Conservation (phyloP, 2,329 filamentous ascomycete species). For the Cercospora zeina region DNA sequence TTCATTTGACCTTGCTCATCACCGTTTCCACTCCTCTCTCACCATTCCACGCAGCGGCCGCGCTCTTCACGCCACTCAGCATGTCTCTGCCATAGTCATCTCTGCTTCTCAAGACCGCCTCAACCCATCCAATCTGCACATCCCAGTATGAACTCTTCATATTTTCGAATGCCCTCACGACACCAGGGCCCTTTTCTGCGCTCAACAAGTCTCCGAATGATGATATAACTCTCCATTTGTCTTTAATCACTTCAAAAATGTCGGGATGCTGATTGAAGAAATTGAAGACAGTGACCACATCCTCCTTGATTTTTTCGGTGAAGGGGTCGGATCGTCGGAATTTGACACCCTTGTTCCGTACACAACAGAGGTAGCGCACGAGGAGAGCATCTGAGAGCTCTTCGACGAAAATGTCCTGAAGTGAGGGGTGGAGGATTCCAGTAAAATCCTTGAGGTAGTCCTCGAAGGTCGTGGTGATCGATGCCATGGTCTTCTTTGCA, state of each 20-base stretch:
- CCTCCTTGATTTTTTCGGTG: constrained; percentile 89
- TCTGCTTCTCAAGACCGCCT: constrained; percentile 78
- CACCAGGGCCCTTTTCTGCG: constrained; percentile 67
- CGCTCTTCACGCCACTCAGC: constrained; percentile 82
- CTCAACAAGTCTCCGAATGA: constrained; percentile 76
- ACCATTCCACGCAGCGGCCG: constrained; percentile 81
- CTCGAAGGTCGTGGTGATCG: constrained; percentile 91
- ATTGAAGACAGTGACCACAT: constrained; percentile 84
- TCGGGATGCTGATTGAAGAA: constrained; percentile 73
- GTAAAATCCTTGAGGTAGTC: constrained; percentile 88
- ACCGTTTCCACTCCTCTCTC: constrained; percentile 84
- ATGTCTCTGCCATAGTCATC: constrained; percentile 94
- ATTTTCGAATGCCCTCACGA: constrained; percentile 75
- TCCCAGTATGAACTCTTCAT: constrained; percentile 94
- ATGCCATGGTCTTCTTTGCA: constrained; percentile 78
- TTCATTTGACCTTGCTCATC: constrained; percentile 73
- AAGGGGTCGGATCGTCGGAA: constrained; percentile 86
- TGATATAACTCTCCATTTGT: constrained; percentile 90
- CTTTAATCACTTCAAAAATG: constrained; percentile 74
- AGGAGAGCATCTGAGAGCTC: constrained; percentile 91
- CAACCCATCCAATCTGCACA: constrained; percentile 91
- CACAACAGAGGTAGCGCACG: constrained; percentile 75
- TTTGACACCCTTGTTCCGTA: constrained; percentile 86
- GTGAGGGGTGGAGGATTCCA: constrained; percentile 77
- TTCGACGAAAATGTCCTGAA: constrained; percentile 89